Percentiles rank a stretch among this genome's conserved stretches.
Evolutionary conservation across 2,329 filamentous ascomycete species (phyloP).

Genomic region (Coniosporium tulheliwenetii): DNA sequence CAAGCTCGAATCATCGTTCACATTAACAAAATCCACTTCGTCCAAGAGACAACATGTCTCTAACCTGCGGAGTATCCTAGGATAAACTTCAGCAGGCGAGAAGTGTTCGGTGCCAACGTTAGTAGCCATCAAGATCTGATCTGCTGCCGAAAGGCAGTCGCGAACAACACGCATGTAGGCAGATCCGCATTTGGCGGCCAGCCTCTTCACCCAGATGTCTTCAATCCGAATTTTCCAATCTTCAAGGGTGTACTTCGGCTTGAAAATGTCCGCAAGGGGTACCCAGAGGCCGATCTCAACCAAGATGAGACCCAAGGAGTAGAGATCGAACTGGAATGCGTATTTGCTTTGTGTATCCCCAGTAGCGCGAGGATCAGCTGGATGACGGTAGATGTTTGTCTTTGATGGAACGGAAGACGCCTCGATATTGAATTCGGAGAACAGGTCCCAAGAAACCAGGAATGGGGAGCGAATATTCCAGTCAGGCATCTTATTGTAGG

Average conservation of each 20-base stretch:
- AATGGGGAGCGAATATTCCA: slow-evolving; percentile 51
- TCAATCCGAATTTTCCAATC: slow-evolving; percentile 51
- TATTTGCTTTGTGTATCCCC: slow-evolving; percentile 30
- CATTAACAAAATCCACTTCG: slow-evolving; percentile 6
- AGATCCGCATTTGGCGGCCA: slow-evolving; percentile 54
- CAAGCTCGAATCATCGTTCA: no score
- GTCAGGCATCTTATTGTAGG: slow-evolving; percentile 11
- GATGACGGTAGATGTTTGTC: slow-evolving; percentile 49
- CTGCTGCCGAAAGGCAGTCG: slow-evolving; percentile 55
- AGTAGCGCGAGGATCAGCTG: slow-evolving; percentile 28
- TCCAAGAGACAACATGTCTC: slow-evolving; percentile 18
- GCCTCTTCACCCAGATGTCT: slow-evolving; percentile 45
- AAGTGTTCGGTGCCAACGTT: neutral
- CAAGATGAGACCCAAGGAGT: slow-evolving; percentile 57
- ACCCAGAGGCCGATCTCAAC: slow-evolving; percentile 65
- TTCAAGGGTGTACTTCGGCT: slow-evolving; percentile 42
- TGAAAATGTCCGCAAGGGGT: slow-evolving; percentile 42
- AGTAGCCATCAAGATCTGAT: slow-evolving; percentile 16
- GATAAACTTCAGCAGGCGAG: neutral
- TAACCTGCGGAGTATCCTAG: slow-evolving; percentile 14
- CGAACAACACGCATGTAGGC: slow-evolving; percentile 63
- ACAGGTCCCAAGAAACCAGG: slow-evolving; percentile 60
- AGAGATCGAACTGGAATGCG: slow-evolving; percentile 44
- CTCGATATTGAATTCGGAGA: slow-evolving; percentile 40
- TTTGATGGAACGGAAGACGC: slow-evolving; percentile 24